Base-by-base conservation (phyloP, 73 alveolate genomes). In the Paramecium pentaurelia region DNA sequence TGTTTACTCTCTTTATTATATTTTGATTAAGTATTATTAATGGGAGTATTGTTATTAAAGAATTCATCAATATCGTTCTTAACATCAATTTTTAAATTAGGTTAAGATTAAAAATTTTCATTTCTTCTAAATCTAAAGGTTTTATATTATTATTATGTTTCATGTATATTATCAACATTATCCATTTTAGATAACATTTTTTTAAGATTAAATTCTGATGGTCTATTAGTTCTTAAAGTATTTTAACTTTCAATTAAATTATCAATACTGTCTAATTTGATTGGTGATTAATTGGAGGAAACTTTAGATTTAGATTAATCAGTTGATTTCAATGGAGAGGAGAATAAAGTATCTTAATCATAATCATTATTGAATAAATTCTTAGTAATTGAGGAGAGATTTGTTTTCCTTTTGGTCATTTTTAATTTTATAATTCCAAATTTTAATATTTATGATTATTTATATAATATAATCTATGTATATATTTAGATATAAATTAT, bases 331-430 rank as follows among this genome's bases (percentile, higher is more conserved):
- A 64, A 64, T 32, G 84, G 84, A 64, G 84, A 64, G 9, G 84
- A 28, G 84, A 64, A 64, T 64, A 64, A 64, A 28, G 84, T 28
- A 2, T 64, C 84, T 64, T 64, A 64, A 28, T 64, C 84, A 34
- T 64, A 64, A 34, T 64, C 84, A 64, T 64, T 64, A 64, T 64
- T 64, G 47, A 64, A 64, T 64, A 64, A 64, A 64, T 64, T 64
- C 47, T 64, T 64, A 12, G 84, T 64, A 25, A 64, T 64, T 34
- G 84, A 64, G n/a, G 84, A 64, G 42, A 64, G 84, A 28, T 64
- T 64, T 16, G 84, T 64, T 28, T 64, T 64, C 47, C 84, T 64
- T 3, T 14, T 22, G 2, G 47, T 4, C 84, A 64, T 64, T 30
- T 3, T 32, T 64, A 64, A 64, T 64, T 12, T 64, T 64, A 32